Evolutionary conservation across 192 early-diverging fungal genomes (phyloP), one percentile per base, ranked within the genome.

Genomic region (Rhizoclosmatium sp.): DNA sequence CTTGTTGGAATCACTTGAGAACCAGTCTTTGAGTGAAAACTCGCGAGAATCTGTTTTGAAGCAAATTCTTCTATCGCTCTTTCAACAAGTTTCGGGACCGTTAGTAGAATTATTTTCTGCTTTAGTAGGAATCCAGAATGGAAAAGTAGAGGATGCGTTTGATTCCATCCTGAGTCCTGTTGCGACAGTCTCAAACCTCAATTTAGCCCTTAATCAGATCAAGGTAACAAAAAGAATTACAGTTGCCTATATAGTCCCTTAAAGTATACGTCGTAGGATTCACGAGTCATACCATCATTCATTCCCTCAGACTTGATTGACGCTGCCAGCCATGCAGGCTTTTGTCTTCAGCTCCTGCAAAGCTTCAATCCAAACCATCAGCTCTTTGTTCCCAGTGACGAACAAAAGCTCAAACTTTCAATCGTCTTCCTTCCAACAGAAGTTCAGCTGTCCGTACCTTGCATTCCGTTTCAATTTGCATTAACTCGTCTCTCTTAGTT

Each of bases 331-430:
- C 72, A 75, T 39, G 59, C 72, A 5, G 72, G 72, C 3, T 47
- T 62, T 42, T 75, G 72, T 62, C 39, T 75, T 5, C 46, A 75
- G 2, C 59, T 75, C 4, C 47, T 75, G 56, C 72, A 39, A 7
- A 58, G 31, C 16, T 71, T 51, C 49, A 71, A 44, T 44, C 70
- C 70, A 14, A 51, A 71, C 39, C 70, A 71, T 59, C 54, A 31
- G 39, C 14, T 71, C 2, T 71, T 71, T 51, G 12, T 68, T 21
- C 3, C 21, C 16, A 41, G 44, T 7, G 19, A 47, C 44, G 4
- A 47, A 44, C 40, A 46, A 4, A 45, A 68, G 12, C 5, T 45
- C 9, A 16, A 68, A 12, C 44, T 68, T n/a, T 7, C 21, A 14
- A 58, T 71, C 56, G 48, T 59, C 0, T 10, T 71, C 14, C 31